Conservation (phyloP, 1,139 yeast genomes). For the Candida dubliniensis region DNA sequence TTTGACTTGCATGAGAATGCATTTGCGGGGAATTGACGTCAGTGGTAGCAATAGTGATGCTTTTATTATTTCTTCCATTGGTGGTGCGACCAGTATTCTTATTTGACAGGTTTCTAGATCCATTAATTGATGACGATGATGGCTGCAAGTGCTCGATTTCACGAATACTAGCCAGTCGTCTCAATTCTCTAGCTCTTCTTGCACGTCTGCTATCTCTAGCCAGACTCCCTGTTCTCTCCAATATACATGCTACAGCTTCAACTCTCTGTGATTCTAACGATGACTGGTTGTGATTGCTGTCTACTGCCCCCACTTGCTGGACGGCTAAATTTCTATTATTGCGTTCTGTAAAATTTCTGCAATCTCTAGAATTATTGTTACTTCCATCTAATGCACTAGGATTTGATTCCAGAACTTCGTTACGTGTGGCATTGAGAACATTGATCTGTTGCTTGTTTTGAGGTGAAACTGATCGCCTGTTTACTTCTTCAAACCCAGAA, state of each 20-base stretch:
- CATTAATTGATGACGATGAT: neutral
- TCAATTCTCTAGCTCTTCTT: conserved; percentile 7
- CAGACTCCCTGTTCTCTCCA: conserved; percentile 13
- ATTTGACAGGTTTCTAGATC: no score
- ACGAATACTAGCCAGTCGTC: conserved; percentile 1
- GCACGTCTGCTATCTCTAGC: conserved; percentile 11
- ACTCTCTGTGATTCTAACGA: conserved; percentile 2
- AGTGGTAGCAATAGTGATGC: no score
- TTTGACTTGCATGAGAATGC: no score
- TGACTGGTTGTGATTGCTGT: neutral
- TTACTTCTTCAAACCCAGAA: conserved; percentile 7
- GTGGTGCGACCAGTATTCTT: no score
- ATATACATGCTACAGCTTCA: conserved; percentile 13
- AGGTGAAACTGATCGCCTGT: neutral
- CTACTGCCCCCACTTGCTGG: neutral
- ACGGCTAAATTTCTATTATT: no score
- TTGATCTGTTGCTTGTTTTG: no score
- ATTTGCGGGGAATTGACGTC: no score
- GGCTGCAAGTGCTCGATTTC: neutral
- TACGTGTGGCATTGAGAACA: neutral
- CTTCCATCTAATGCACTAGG: neutral
- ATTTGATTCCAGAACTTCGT: neutral
- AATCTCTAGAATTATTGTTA: neutral
- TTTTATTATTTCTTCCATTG: no score
- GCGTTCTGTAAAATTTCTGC: no score